Evolutionary conservation across 805 yeast genomes (phyloP), one percentile per base, ranked within the genome.

Genomic region (Saturnispora silvae): DNA sequence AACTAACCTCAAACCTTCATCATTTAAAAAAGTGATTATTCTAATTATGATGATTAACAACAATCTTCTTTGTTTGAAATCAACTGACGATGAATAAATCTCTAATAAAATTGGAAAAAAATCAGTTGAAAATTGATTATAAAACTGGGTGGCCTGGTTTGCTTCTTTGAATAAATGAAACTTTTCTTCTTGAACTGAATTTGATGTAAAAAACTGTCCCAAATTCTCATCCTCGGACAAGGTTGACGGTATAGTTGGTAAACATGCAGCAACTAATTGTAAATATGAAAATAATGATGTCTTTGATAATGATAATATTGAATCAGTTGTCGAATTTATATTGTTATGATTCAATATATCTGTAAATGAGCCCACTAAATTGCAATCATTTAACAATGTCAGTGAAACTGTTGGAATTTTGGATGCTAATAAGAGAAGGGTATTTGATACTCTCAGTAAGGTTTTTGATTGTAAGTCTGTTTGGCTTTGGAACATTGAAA

Each of bases 1-100:
- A 5, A 54, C 52, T 0, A 43, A 41, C 6, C 52, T 47, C 3
- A 67, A 57, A 3, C 55, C 54, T 0, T 50, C 45, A 3, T 53
- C 47, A 1, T 56, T 53, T 13, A 68, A 45, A 28, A 72, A 64
- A 0, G 67, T 54, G 1, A 72, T 54, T 13, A 77, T 64, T 43
- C 83, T 66, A 11, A 71, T 53, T 14, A 82, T 48, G 14, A 74
- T 66, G 10, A 76, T 56, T 17, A 81, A 56, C 1, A 70, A 72
- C 35, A 70, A 63, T 37, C 75, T 65, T 45, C 92, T 68, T 6
- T 81, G 64, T 13, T 70, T 72, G 44, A 67, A 72, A 41, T 81
- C 84, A 51, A 81, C 78, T 0, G 89, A 69, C 2, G 89, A 76
- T 25, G 81, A 76, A 48, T 77, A 84, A 7, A 82, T 68, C 42